Evolutionary conservation across 2,329 filamentous ascomycete species (phyloP).

Genomic region (Rhinocladiella mackenziei): DNA sequence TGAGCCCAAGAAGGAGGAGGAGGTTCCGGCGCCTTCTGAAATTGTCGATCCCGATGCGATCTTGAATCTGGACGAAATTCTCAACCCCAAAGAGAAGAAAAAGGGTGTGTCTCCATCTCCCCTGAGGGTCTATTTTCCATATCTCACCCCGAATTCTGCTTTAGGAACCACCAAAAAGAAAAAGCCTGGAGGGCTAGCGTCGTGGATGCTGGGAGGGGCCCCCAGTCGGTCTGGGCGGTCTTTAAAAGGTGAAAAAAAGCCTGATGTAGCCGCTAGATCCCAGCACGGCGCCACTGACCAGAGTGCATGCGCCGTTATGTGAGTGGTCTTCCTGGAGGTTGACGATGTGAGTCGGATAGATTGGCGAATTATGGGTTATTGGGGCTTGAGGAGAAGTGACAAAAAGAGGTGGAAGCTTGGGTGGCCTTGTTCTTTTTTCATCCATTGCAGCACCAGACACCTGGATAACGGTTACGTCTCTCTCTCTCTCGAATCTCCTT

Average conservation of each 20-base stretch:
- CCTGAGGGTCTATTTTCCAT: not conserved
- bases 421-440: slow-evolving; percentile 18
- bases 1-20: slow-evolving; percentile 39
- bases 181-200: slow-evolving; percentile 36
- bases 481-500: slow-evolving; percentile 11
- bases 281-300: slow-evolving; percentile 31
- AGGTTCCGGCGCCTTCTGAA: slow-evolving; percentile 16
- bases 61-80: slow-evolving; percentile 18
- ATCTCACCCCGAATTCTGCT: not conserved
- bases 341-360: slow-evolving; percentile 10
- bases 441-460: slow-evolving; percentile 16
- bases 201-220: slow-evolving; percentile 43
- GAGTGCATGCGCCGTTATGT: slow-evolving; percentile 34
- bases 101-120: slow-evolving; percentile 21
- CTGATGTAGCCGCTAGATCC: slow-evolving; percentile 36
- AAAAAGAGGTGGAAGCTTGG: slow-evolving; percentile 15
- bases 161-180: slow-evolving; percentile 18
- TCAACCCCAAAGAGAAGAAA: slow-evolving; percentile 20
- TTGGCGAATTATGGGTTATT: slow-evolving; percentile 13
- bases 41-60: slow-evolving; percentile 25
- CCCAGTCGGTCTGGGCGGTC: slow-evolving; percentile 29
- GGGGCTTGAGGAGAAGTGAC: slow-evolving; percentile 10
- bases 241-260: slow-evolving; percentile 48
- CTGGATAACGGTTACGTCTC: slow-evolving; percentile 12
- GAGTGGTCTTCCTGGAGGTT: slow-evolving; percentile 22